phyloP scores from a whole-genome alignment of 1,139 yeast genomes.

The Taiozyma onychis region DNA sequence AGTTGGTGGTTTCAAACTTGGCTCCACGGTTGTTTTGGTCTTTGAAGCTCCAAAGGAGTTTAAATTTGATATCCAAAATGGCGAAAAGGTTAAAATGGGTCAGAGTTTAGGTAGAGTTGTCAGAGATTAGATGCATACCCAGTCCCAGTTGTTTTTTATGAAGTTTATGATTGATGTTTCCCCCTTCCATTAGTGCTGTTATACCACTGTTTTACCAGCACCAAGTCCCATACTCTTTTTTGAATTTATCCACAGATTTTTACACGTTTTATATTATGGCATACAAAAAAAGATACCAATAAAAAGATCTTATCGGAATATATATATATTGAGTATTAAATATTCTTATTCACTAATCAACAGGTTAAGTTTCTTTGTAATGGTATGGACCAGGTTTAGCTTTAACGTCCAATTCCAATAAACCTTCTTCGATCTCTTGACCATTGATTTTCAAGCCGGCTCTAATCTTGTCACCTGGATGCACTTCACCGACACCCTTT shows the following conservation, averaged over 20 bases:
- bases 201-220: background rate
- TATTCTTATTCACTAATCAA: background rate
- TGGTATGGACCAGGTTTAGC: slow-evolving; percentile 79
- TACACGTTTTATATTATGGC: background rate
- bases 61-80: slow-evolving; percentile 60
- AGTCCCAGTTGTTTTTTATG: background rate
- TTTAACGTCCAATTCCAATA: slow-evolving; percentile 51
- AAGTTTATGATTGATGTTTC: background rate
- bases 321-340: no score
- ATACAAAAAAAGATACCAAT: background rate
- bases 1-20: slow-evolving; percentile 95
- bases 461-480: slow-evolving; percentile 69
- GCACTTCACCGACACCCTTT: slow-evolving; percentile 87
- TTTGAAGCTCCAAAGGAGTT: slow-evolving; percentile 91
- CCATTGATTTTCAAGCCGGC: slow-evolving; percentile 54
- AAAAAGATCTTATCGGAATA: background rate
- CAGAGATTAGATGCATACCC: slow-evolving; percentile 1
- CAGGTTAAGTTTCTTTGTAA: slow-evolving; percentile 44
- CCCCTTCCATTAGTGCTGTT: background rate
- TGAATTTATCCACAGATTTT: background rate
- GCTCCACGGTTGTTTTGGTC: slow-evolving; percentile 91
- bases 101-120: slow-evolving; percentile 60
- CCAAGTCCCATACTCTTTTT: background rate
- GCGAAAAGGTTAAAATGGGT: slow-evolving; percentile 83
- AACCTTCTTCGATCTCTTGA: slow-evolving; percentile 44